Conservation (phyloP, 2,329 filamentous ascomycete genomes). For the Pestalotiopsis sp. region DNA sequence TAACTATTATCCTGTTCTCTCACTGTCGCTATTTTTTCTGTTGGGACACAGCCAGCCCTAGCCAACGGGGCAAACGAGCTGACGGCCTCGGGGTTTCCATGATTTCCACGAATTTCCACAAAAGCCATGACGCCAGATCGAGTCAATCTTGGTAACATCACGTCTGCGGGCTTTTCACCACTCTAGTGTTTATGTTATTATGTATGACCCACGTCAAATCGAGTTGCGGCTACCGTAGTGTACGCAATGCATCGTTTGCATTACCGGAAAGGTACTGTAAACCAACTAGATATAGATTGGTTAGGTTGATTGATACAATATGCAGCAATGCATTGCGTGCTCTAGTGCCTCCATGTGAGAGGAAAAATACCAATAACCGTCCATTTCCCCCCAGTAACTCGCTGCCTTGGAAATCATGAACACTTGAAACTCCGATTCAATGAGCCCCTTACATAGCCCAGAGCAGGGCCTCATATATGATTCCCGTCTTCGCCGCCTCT, state of each 20-base stretch:
- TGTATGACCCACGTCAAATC: background rate
- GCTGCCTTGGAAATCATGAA: constrained; percentile 8
- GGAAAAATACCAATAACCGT: constrained; percentile 4
- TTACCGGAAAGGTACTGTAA: background rate
- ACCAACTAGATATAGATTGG: background rate
- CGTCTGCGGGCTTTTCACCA: background rate
- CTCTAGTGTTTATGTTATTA: background rate
- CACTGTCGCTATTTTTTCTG: background rate
- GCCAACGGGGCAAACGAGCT: background rate
- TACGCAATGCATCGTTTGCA: constrained; percentile 1
- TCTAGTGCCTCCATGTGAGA: constrained; percentile 7
- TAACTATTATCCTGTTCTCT: background rate
- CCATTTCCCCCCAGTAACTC: background rate
- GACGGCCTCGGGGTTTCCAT: too few relatives aligned
- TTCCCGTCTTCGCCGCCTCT: constrained; percentile 81
- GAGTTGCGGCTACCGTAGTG: background rate
- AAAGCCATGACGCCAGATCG: background rate
- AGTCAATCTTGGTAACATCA: background rate
- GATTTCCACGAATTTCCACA: background rate
- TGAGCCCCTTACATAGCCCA: background rate
- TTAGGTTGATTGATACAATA: background rate
- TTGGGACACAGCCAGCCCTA: background rate
- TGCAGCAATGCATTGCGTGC: constrained; percentile 6
- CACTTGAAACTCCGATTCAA: constrained; percentile 8
- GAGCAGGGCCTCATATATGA: constrained; percentile 27